These are phyloP conservation scores for Linnemannia zychae DNA, from an alignment of 192 early-diverging fungal species.

Conservation along the genomic window DNA sequence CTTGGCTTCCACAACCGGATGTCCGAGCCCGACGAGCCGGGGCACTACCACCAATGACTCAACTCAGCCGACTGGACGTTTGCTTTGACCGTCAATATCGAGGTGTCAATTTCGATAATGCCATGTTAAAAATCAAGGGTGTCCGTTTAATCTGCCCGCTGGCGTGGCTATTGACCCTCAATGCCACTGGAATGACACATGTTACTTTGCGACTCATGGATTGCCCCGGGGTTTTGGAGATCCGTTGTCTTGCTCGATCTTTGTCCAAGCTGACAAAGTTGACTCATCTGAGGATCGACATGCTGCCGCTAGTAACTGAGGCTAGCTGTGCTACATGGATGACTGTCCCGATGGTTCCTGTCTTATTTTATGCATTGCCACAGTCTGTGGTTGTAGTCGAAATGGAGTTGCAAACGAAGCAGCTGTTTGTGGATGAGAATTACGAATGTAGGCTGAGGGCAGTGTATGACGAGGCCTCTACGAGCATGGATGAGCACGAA, in stretches of 20 bases:
- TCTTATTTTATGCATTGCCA: not conserved
- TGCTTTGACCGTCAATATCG: not conserved
- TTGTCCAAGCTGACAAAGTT: not conserved
- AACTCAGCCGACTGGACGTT: not conserved
- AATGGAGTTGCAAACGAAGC: no score
- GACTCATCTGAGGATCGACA: not conserved
- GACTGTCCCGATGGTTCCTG: not conserved
- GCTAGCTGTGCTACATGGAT: not conserved
- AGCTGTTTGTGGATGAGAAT: not conserved
- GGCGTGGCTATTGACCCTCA: not conserved
- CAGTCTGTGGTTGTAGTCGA: not conserved
- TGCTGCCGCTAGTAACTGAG: not conserved
- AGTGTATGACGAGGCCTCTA: not conserved
- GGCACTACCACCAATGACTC: not conserved
- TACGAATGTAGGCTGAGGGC: not conserved
- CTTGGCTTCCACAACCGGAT: not conserved
- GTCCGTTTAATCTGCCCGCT: not conserved
- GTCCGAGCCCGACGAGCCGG: not conserved
- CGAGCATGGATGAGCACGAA: not conserved
- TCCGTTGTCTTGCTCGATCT: not conserved
- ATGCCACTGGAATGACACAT: not conserved
- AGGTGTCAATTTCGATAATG: not conserved
- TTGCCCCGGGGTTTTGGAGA: not conserved
- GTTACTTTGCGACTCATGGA: not conserved
- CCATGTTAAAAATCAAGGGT: not conserved